A percentile compares a stretch with the other conserved stretches of the same genome.
Evolutionary conservation across 192 early-diverging fungal species (phyloP).

Genomic region (Dissophora ornata): DNA sequence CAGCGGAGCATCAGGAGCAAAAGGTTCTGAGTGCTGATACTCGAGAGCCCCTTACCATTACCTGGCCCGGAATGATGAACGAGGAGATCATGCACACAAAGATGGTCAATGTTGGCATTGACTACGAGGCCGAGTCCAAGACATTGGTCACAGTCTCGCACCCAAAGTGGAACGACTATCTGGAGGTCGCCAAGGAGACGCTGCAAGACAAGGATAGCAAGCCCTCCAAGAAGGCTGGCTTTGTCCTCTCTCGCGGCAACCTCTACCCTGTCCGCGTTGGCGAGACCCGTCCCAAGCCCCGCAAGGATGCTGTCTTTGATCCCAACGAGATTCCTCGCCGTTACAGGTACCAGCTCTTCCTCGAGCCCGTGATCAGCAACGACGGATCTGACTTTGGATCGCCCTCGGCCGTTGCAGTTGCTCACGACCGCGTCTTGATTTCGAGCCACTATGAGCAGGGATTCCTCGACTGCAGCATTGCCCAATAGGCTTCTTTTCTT

Average conservation of each 20-base stretch:
- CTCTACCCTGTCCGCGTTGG: slow-evolving; percentile 38
- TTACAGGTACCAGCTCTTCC: slow-evolving; percentile 31
- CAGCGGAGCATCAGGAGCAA: slow-evolving; percentile 46
- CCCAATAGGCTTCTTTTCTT: neutral
- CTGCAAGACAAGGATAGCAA: slow-evolving; percentile 16
- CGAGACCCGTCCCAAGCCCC: slow-evolving; percentile 48
- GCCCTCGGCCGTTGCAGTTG: slow-evolving; percentile 33
- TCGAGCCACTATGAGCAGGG: slow-evolving; percentile 39
- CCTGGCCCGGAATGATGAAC: slow-evolving; percentile 51
- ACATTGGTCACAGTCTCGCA: slow-evolving; percentile 36
- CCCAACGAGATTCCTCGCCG: slow-evolving; percentile 20
- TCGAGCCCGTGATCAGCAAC: slow-evolving; percentile 38
- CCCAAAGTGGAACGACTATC: slow-evolving; percentile 35
- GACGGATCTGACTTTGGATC: slow-evolving; percentile 50
- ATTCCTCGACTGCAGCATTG: slow-evolving; percentile 41
- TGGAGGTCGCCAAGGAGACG: slow-evolving; percentile 33
- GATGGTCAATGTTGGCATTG: slow-evolving; percentile 32
- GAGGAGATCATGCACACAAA: slow-evolving; percentile 47
- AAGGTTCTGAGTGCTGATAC: slow-evolving; percentile 34
- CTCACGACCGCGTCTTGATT: slow-evolving; percentile 27
- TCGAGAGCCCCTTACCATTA: slow-evolving; percentile 11
- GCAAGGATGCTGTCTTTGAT: slow-evolving; percentile 44
- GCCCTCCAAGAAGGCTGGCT: slow-evolving; percentile 24
- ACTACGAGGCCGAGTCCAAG: slow-evolving; percentile 26
- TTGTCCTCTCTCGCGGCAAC: slow-evolving; percentile 32